These are phyloP conservation scores for Coemansia sp. DNA, from an alignment of 192 early-diverging fungal genomes.

Conservation along the genomic window DNA sequence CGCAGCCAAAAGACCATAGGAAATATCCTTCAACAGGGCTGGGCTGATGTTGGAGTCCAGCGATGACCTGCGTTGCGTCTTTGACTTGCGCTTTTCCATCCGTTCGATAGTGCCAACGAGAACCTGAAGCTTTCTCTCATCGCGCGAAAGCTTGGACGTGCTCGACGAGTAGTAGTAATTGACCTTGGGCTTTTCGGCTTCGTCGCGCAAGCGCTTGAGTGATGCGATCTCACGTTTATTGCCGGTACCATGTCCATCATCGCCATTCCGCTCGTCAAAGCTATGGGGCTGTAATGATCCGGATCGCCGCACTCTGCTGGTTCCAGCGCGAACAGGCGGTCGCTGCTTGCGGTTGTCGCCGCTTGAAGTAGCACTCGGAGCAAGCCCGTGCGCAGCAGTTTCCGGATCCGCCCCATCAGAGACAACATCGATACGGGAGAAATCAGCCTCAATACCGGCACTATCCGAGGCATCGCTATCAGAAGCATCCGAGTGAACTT, in stretches of 20 bases:
- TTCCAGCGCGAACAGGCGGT: background rate
- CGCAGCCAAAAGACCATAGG: background rate
- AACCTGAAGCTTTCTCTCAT: slow-evolving; percentile 69
- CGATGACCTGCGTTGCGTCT: slow-evolving; percentile 25
- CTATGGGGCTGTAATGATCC: background rate
- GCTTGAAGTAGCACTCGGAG: background rate
- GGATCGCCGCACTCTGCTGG: slow-evolving; percentile 4
- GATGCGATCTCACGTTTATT: slow-evolving; percentile 33
- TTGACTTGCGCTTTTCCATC: slow-evolving; percentile 59
- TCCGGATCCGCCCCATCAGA: background rate
- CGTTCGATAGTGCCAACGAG: slow-evolving; percentile 62
- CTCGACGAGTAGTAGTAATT: slow-evolving; percentile 51
- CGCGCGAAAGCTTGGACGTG: slow-evolving; percentile 57
- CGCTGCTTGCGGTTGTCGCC: background rate
- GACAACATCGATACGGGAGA: background rate
- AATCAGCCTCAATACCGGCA: background rate
- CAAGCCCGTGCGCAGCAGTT: background rate
- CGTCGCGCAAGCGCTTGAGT: slow-evolving; percentile 34
- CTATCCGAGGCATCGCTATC: background rate
- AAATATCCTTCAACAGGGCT: background rate
- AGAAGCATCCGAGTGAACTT: background rate
- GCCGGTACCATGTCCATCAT: background rate
- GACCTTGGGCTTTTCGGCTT: slow-evolving; percentile 42
- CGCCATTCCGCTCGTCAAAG: slow-evolving; percentile 3
- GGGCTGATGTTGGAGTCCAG: background rate